phyloP scores from a whole-genome alignment of 192 early-diverging fungal genomes.

The Dissophora globulifera region DNA sequence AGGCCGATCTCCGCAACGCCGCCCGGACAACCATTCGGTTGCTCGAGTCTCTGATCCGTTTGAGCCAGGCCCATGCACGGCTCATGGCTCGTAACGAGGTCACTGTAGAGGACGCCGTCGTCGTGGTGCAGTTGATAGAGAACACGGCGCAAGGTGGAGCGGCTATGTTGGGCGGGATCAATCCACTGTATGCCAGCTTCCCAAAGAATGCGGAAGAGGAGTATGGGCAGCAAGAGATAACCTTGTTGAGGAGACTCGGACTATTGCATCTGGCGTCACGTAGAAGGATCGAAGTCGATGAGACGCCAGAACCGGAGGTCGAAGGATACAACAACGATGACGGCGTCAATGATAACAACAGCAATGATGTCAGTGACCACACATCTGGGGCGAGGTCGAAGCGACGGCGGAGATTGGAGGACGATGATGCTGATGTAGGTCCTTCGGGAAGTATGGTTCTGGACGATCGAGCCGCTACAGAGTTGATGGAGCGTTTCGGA shows the following conservation, averaged over 20 bases:
- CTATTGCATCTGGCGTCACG: constrained; percentile 52
- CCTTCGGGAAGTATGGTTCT: constrained; percentile 13
- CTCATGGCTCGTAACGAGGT: constrained; percentile 72
- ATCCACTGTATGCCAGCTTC: constrained; percentile 67
- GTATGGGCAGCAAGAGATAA: constrained; percentile 55
- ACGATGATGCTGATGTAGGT: neutral
- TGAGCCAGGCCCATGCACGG: constrained; percentile 72
- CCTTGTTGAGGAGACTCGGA: constrained; percentile 58
- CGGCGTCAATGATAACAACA: neutral
- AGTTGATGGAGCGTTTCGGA: constrained; percentile 11
- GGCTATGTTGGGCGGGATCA: constrained; percentile 59
- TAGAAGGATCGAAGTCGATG: neutral
- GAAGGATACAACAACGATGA: too few species aligned
- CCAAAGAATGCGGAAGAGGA: constrained; percentile 66
- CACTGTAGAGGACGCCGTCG: constrained; percentile 68
- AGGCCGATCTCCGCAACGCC: constrained; percentile 68
- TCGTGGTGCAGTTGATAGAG: constrained; percentile 70
- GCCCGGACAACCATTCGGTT: constrained; percentile 79
- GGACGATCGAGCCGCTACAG: constrained; percentile 20
- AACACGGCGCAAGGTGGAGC: constrained; percentile 65
- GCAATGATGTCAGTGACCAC: too few species aligned
- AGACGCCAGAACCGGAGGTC: neutral
- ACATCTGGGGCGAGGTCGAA: neutral
- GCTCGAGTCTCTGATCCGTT: constrained; percentile 70
- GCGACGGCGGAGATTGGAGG: neutral